Conservation (phyloP, 2,329 filamentous ascomycete genomes). For the Mycocentrospora acerina region DNA sequence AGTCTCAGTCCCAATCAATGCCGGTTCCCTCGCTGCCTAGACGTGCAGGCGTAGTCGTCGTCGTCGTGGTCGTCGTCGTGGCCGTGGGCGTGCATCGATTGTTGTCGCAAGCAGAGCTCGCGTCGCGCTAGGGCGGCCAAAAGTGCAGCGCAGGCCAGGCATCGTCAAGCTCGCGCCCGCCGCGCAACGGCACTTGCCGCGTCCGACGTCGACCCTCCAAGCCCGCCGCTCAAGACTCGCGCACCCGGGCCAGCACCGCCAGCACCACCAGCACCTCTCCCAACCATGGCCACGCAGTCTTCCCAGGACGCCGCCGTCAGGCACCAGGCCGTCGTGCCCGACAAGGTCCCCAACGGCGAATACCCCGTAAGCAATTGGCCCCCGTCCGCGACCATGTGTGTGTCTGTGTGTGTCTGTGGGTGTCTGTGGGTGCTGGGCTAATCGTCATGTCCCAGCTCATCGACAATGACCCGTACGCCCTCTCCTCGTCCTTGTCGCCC, state of each 20-base stretch:
- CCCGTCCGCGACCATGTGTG: slow-evolving; percentile 28
- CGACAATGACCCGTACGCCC: slow-evolving; percentile 92
- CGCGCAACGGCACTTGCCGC: slow-evolving; percentile 22
- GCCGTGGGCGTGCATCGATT: too few relatives aligned
- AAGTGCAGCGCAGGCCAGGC: slow-evolving; percentile 13
- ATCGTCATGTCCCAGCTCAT: slow-evolving; percentile 69
- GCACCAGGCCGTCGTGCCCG: slow-evolving; percentile 60
- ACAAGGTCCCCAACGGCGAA: slow-evolving; percentile 77
- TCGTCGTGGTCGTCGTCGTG: too few relatives aligned
- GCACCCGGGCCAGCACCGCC: slow-evolving; percentile 11
- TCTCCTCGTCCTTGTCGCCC: slow-evolving; percentile 3
- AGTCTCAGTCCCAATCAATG: too few relatives aligned
- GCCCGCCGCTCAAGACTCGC: slow-evolving; percentile 18
- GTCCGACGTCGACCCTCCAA: too few relatives aligned
- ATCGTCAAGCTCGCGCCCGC: slow-evolving; percentile 5
- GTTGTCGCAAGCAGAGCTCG: too few relatives aligned
- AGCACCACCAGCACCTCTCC: too few relatives aligned
- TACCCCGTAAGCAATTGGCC: slow-evolving; percentile 71
- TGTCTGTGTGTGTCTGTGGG: too few relatives aligned
- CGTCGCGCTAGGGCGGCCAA: neutral
- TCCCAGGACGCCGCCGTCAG: slow-evolving; percentile 27
- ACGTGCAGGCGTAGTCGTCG: too few relatives aligned
- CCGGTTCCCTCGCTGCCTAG: too few relatives aligned
- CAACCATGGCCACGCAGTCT: slow-evolving; percentile 36
- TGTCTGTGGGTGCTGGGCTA: slow-evolving; percentile 26